Conservation (phyloP, 1,284 basidiomycete species). For the Microbotryomycetes sp. region DNA sequence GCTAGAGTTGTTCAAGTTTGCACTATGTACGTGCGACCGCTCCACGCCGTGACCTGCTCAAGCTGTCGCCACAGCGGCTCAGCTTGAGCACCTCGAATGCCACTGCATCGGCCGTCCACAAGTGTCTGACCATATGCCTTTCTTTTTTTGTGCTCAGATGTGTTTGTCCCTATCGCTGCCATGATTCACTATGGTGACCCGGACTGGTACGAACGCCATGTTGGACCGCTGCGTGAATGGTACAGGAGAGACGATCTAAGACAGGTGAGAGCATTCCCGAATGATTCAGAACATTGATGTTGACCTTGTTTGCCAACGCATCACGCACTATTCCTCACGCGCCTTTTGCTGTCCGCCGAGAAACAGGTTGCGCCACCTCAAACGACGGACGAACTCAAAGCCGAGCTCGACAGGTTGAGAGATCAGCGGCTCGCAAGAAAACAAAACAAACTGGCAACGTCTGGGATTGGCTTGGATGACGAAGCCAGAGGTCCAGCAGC, state of each 20-base stretch:
- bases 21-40: constrained; percentile 22
- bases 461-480: not conserved
- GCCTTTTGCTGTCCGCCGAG: not conserved
- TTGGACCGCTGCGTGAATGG: constrained; percentile 32
- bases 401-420: constrained; percentile 16
- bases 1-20: constrained; percentile 31
- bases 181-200: constrained; percentile 43
- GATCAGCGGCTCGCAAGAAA: constrained; percentile 12
- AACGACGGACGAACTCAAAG: constrained; percentile 16
- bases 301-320: not conserved
- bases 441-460: not conserved
- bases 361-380: constrained; percentile 13
- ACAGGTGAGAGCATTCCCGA: constrained; percentile 17
- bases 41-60: too few species aligned
- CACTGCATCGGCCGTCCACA: not conserved
- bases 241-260: constrained; percentile 17
- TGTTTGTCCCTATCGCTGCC: constrained; percentile 41
- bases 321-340: not conserved
- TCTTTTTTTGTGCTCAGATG: constrained; percentile 25
- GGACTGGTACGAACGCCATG: constrained; percentile 39
- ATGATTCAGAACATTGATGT: too few species aligned
- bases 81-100: too few species aligned
- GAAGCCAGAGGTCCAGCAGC: constrained; percentile 12
- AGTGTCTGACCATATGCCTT: not conserved
- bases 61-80: too few species aligned